phyloP scores from a whole-genome alignment of 345 rosid species.

The Euphorbia tirucalli region DNA sequence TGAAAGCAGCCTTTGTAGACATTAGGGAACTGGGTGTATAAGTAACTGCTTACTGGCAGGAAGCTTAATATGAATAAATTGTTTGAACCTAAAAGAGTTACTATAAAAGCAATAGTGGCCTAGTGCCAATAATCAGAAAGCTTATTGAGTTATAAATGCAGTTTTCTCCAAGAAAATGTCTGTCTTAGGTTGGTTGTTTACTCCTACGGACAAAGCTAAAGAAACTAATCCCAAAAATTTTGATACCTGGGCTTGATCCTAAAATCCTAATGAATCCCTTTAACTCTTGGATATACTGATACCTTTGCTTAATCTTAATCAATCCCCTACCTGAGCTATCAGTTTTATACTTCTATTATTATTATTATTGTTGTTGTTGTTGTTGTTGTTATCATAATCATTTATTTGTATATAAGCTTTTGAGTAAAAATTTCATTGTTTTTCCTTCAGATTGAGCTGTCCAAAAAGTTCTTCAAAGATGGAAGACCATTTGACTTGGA shows the following conservation, averaged over 20 bases:
- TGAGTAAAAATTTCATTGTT: background rate
- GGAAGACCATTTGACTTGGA: slow-evolving; percentile 79
- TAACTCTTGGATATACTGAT: background rate
- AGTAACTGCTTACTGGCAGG: background rate
- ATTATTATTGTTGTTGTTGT: background rate
- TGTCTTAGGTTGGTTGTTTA: background rate
- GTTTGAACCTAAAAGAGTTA: background rate
- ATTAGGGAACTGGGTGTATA: background rate
- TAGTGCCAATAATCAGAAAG: background rate
- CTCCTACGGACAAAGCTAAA: background rate
- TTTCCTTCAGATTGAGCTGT: slow-evolving; percentile 63
- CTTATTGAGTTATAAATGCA: background rate
- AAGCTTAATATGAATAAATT: background rate
- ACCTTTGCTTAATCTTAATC: background rate
- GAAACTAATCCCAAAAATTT: background rate
- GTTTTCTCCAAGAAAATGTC: background rate
- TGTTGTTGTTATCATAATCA: background rate
- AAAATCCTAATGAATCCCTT: slow-evolving; percentile 1
- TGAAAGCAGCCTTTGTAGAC: background rate
- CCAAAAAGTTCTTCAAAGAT: slow-evolving; percentile 74
- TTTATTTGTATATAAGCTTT: slow-evolving; percentile 1
- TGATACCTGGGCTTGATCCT: background rate
- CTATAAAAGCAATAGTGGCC: background rate
- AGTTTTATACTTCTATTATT: background rate
- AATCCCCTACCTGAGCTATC: background rate